phyloP scores from a whole-genome alignment of 352 stramenopile species.

The Globisporangium middletonii region DNA sequence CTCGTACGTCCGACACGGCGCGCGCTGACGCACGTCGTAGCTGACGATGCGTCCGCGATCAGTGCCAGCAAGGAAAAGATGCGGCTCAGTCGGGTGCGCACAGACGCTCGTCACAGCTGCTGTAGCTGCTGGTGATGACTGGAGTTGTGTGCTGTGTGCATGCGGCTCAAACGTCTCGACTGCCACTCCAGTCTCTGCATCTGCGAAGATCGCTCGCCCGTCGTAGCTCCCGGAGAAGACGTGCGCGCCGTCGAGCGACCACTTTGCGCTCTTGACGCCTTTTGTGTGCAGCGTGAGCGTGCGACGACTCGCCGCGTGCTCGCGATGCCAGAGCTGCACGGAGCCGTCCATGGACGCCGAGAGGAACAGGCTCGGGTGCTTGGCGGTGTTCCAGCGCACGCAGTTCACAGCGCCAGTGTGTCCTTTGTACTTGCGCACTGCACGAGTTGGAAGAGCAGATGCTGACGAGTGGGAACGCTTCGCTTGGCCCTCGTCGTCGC shows the following conservation, averaged over 20 bases:
- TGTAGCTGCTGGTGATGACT: neutral
- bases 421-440: conserved; percentile 11
- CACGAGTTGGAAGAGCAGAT: neutral
- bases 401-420: conserved; percentile 27
- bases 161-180: conserved; percentile 6
- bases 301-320: conserved; percentile 9
- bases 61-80: conserved; percentile 28
- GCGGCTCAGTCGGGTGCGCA: conserved; percentile 22
- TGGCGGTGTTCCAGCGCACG: conserved; percentile 36
- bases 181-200: conserved; percentile 26
- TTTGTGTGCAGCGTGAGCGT: conserved; percentile 22
- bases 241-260: conserved; percentile 35
- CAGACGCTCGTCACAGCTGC: conserved; percentile 22
- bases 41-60: conserved; percentile 26
- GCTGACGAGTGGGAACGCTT: neutral
- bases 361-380: conserved; percentile 27
- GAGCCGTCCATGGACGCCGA: conserved; percentile 58
- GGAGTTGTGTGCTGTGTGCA: too few species aligned
- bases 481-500: neutral
- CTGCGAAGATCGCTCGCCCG: conserved; percentile 16
- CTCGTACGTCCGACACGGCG: conserved; percentile 7
- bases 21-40: conserved; percentile 26
- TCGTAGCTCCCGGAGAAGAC: conserved; percentile 48
- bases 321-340: conserved; percentile 38
- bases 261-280: conserved; percentile 49